phyloP scores from a whole-genome alignment of 1,284 basidiomycete genomes.

The Meira nashicola region DNA sequence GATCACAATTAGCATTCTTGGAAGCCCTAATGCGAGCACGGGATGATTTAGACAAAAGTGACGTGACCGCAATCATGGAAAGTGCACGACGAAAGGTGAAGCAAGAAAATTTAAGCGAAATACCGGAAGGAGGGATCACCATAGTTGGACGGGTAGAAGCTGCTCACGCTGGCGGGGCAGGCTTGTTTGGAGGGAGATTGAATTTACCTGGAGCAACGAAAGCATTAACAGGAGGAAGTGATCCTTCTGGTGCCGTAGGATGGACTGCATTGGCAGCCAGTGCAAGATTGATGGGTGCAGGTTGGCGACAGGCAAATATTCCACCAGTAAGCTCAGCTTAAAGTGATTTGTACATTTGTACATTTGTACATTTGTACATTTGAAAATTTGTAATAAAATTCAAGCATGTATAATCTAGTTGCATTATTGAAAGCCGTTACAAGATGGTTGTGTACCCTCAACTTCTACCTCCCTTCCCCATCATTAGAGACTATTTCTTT shows the following conservation, averaged over 20 bases:
- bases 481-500: no score
- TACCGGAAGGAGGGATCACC: conserved; percentile 39
- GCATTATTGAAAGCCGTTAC: no score
- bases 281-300: conserved; percentile 4
- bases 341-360: no score
- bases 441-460: no score
- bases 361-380: conserved; percentile 59
- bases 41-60: conserved; percentile 81
- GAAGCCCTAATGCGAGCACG: conserved; percentile 83
- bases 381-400: conserved; percentile 46
- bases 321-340: not conserved
- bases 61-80: conserved; percentile 89
- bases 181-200: conserved; percentile 6
- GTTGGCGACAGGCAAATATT: conserved; percentile 55
- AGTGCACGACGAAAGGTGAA: conserved; percentile 82
- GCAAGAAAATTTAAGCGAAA: conserved; percentile 44
- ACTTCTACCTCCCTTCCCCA: no score
- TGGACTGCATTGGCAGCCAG: conserved; percentile 9
- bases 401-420: no score
- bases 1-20: conserved; percentile 85
- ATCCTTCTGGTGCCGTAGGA: not conserved
- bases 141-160: conserved; percentile 39
- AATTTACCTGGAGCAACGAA: not conserved
- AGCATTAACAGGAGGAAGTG: not conserved
- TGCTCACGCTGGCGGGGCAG: not conserved